Conservation (phyloP, 495 filamentous ascomycete species). For the Annulohypoxylon moriforme region DNA sequence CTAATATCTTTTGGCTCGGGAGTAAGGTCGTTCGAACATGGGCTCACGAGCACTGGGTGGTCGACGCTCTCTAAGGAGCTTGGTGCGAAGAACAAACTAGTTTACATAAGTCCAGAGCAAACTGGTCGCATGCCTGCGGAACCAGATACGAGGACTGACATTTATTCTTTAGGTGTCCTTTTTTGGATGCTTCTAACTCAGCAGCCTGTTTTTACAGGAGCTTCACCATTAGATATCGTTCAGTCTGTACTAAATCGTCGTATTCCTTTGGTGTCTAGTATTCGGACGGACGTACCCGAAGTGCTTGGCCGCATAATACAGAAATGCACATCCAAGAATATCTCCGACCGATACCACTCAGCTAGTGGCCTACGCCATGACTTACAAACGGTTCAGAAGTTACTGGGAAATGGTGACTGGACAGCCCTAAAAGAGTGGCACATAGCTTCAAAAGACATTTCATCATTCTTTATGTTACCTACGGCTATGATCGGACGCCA, state of each 20-base stretch:
- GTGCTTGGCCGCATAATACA: slow-evolving; percentile 82
- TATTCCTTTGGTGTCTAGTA: slow-evolving; percentile 76
- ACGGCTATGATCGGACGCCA: slow-evolving; percentile 81
- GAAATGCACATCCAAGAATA: slow-evolving; percentile 88
- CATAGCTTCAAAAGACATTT: slow-evolving; percentile 80
- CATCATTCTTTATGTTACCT: slow-evolving; percentile 87
- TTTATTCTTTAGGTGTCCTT: slow-evolving; percentile 86
- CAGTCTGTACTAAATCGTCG: slow-evolving; percentile 83
- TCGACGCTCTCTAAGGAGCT: slow-evolving; percentile 79
- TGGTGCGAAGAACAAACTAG: slow-evolving; percentile 84
- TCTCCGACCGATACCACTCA: slow-evolving; percentile 86
- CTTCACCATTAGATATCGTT: slow-evolving; percentile 84
- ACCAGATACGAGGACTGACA: slow-evolving; percentile 89
- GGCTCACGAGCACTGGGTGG: slow-evolving; percentile 86
- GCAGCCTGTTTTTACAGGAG: slow-evolving; percentile 78
- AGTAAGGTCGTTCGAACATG: slow-evolving; percentile 85
- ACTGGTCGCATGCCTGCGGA: slow-evolving; percentile 90
- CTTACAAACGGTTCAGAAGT: slow-evolving; percentile 71
- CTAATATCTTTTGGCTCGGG: slow-evolving; percentile 87
- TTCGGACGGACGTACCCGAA: slow-evolving; percentile 83
- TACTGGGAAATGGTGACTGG: slow-evolving; percentile 80
- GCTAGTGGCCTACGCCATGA: slow-evolving; percentile 84
- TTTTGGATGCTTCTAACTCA: slow-evolving; percentile 89
- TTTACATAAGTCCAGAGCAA: slow-evolving; percentile 91
- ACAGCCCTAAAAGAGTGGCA: slow-evolving; percentile 74